These are phyloP conservation scores for Thymus quinquecostatus DNA, from an alignment of 257 asterid genomes.

Conservation along the genomic window DNA sequence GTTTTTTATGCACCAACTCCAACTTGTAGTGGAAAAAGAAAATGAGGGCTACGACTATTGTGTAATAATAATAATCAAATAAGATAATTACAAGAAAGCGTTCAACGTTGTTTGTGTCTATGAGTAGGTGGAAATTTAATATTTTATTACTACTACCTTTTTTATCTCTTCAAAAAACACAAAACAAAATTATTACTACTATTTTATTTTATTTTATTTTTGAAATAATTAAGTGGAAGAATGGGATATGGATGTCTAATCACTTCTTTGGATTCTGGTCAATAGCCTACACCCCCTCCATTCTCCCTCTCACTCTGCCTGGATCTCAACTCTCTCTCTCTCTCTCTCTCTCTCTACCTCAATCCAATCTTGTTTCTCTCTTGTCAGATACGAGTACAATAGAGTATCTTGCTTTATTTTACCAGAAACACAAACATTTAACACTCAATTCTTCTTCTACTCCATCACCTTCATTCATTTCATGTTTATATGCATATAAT, in stretches of 20 bases:
- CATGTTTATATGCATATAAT: no score
- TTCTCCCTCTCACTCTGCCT: slow-evolving; percentile 2
- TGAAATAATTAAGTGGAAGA: no score
- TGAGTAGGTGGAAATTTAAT: slow-evolving; percentile 22
- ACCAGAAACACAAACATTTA: background rate
- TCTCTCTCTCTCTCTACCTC: background rate
- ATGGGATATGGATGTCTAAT: slow-evolving; percentile 25
- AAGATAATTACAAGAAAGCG: slow-evolving; percentile 9
- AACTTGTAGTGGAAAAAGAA: background rate
- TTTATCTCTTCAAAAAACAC: no score
- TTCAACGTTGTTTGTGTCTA: slow-evolving; percentile 3
- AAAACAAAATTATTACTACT: no score
- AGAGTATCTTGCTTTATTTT: slow-evolving; percentile 15
- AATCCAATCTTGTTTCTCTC: slow-evolving; percentile 23
- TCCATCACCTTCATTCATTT: no score
- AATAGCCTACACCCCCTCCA: background rate
- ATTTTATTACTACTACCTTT: background rate
- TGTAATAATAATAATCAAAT: background rate
- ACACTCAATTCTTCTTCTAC: no score
- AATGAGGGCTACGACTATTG: background rate
- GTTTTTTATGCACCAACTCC: background rate
- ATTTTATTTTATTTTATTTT: no score
- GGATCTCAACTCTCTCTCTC: slow-evolving; percentile 30
- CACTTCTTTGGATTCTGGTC: slow-evolving; percentile 33
- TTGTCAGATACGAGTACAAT: slow-evolving; percentile 29